A percentile compares a stretch with the other conserved stretches of the same genome.
Evolutionary conservation across 106 monocot genomes (phyloP).

Genomic region (Apostasia shenzhenica): DNA sequence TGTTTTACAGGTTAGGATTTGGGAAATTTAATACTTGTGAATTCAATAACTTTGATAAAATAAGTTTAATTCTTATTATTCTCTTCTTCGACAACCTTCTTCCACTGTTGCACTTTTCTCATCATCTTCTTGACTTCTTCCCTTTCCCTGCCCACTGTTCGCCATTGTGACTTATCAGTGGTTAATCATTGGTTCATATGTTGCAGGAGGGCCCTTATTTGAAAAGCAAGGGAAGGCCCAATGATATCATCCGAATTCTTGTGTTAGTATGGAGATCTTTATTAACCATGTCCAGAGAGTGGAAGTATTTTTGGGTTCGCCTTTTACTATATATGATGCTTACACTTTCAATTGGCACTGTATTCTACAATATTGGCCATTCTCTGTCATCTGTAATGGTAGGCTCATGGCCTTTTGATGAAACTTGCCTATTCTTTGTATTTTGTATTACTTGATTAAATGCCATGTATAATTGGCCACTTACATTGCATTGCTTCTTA

Average conservation of each 20-base stretch:
- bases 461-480: no score
- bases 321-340: conserved; percentile 64
- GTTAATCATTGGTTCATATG: conserved; percentile 11
- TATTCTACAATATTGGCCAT: conserved; percentile 76
- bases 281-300: conserved; percentile 87
- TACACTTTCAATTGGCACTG: conserved; percentile 67
- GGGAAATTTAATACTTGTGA: no score
- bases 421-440: not conserved
- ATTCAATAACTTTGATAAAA: no score
- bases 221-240: conserved; percentile 72
- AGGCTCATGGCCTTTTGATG: not conserved
- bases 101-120: no score
- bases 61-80: no score
- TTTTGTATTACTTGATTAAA: not conserved
- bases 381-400: conserved; percentile 94
- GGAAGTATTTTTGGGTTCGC: conserved; percentile 91
- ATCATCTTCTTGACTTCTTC: no score
- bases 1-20: no score
- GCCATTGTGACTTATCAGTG: not conserved
- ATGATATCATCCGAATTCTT: conserved; percentile 50
- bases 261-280: conserved; percentile 90
- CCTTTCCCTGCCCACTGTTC: no score
- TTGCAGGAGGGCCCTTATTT: conserved; percentile 77
- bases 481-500: no score
- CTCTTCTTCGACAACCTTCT: no score